phyloP scores from a whole-genome alignment of 1,284 basidiomycete genomes.

The Ganoderma lingzhi region DNA sequence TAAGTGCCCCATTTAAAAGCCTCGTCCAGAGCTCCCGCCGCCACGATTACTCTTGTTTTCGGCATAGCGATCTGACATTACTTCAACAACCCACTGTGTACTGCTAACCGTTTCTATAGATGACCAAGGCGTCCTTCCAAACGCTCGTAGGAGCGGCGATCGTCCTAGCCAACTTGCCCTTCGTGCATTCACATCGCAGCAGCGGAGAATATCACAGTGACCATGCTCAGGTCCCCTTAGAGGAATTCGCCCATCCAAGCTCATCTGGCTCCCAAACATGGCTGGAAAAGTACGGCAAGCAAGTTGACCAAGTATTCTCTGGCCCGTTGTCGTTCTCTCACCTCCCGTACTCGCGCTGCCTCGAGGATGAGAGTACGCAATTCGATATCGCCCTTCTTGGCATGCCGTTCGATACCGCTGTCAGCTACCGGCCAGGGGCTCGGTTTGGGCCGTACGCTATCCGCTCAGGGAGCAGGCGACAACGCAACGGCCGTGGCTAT shows the following conservation, averaged over 20 bases:
- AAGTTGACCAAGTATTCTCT: slow-evolving; percentile 73
- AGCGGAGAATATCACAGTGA: slow-evolving; percentile 12
- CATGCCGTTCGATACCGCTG: slow-evolving; percentile 83
- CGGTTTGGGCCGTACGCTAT: slow-evolving; percentile 87
- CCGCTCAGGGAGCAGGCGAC: slow-evolving; percentile 77
- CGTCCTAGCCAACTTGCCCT: background rate
- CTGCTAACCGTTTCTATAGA: slow-evolving; percentile 11
- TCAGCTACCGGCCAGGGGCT: slow-evolving; percentile 77
- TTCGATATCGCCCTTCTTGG: slow-evolving; percentile 84
- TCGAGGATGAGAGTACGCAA: slow-evolving; percentile 59
- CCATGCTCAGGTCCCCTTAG: slow-evolving; percentile 18
- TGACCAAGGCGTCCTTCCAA: slow-evolving; percentile 12
- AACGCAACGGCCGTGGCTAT: slow-evolving; percentile 63
- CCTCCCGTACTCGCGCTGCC: slow-evolving; percentile 71
- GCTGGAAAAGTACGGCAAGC: slow-evolving; percentile 75
- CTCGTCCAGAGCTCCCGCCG: background rate
- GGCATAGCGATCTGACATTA: background rate
- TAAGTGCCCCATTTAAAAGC: background rate
- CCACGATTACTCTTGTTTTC: background rate
- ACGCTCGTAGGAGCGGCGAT: slow-evolving; percentile 13
- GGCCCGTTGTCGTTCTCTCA: slow-evolving; percentile 81
- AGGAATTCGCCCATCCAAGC: slow-evolving; percentile 24
- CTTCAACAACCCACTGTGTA: background rate
- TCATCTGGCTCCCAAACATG: slow-evolving; percentile 49
- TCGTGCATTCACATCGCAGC: slow-evolving; percentile 14